A percentile compares a stretch with the other conserved stretches of the same genome.
Conservation (phyloP, 108 stramenopile species). For the Tribonema minus region DNA sequence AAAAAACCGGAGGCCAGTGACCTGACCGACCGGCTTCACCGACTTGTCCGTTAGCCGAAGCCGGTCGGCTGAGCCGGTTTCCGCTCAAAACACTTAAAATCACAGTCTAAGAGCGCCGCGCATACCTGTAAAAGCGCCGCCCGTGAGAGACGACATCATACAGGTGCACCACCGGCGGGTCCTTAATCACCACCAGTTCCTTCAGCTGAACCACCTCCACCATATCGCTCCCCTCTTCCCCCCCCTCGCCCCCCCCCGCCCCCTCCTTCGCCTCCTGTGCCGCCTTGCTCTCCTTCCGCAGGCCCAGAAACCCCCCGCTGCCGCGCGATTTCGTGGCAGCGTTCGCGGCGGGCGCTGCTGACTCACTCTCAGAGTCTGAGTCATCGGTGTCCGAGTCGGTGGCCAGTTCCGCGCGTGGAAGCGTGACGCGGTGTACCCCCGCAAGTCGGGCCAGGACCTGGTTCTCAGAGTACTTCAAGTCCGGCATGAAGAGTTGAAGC, state of each 20-base stretch:
- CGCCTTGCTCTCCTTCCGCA: too few relatives aligned
- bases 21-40: too few relatives aligned
- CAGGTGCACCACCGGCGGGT: slow-evolving; percentile 84
- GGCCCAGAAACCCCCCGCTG: too few relatives aligned
- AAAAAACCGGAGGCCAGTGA: too few relatives aligned
- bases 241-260: too few relatives aligned
- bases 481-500: background rate
- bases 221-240: background rate
- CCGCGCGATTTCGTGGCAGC: too few relatives aligned
- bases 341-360: background rate
- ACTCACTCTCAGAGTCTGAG: background rate
- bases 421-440: background rate
- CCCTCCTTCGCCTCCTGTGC: too few relatives aligned
- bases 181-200: slow-evolving; percentile 87
- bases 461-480: background rate
- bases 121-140: slow-evolving; percentile 80
- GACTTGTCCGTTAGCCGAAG: too few relatives aligned
- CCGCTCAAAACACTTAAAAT: slow-evolving; percentile 72
- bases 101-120: slow-evolving; percentile 84
- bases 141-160: slow-evolving; percentile 94
- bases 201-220: slow-evolving; percentile 41
- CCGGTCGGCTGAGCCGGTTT: too few relatives aligned
- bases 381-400: background rate
- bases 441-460: background rate
- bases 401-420: background rate